These are phyloP conservation scores for Ustilago cynodontis DNA, from an alignment of 1,284 basidiomycete species.

Conservation along the genomic window DNA sequence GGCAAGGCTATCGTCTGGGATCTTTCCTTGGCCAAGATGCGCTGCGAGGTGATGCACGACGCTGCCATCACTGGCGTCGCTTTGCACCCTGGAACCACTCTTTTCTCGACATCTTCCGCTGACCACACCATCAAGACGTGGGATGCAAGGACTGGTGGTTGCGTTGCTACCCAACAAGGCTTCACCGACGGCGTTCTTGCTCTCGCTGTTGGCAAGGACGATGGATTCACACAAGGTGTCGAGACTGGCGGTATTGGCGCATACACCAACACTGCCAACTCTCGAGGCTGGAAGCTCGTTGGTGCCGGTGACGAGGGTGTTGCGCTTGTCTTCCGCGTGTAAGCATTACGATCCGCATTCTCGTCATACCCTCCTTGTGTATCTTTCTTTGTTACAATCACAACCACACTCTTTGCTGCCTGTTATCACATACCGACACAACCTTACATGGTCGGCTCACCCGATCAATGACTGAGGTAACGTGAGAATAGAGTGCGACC, in stretches of 20 bases:
- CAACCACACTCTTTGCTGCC: conserved; percentile 13
- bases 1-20: conserved; percentile 96
- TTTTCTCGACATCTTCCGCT: conserved; percentile 76
- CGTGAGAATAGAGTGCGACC: neutral
- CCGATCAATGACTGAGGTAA: conserved; percentile 13
- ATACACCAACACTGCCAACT: conserved; percentile 46
- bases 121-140: conserved; percentile 89
- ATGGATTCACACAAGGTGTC: conserved; percentile 69
- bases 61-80: conserved; percentile 54
- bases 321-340: conserved; percentile 66
- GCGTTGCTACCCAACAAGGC: conserved; percentile 84
- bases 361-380: conserved; percentile 29
- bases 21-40: conserved; percentile 75
- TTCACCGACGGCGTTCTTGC: conserved; percentile 85
- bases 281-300: conserved; percentile 65
- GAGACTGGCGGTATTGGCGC: conserved; percentile 68
- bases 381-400: neutral
- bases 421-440: neutral
- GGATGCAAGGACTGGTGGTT: conserved; percentile 87
- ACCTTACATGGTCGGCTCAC: neutral
- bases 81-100: conserved; percentile 85
- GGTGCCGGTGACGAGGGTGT: conserved; percentile 69
- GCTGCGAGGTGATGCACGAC: conserved; percentile 50
- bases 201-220: conserved; percentile 75
- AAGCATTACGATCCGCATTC: neutral